phyloP scores from a whole-genome alignment of 2,329 filamentous ascomycete species.

The Curvularia lunata region DNA sequence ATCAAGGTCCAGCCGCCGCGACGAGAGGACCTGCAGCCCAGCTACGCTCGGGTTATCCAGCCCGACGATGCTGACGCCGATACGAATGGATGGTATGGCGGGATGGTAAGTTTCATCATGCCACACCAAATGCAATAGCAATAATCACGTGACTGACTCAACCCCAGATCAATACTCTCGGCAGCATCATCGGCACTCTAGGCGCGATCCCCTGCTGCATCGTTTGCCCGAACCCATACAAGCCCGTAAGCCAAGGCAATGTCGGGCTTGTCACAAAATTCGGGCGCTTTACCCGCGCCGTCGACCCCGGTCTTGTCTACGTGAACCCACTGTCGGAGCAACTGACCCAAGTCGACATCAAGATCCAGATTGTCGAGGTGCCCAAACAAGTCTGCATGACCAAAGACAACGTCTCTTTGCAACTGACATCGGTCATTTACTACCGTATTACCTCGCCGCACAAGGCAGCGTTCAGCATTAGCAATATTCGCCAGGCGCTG shows the following conservation, averaged over 20 bases:
- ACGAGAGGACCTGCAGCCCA: conserved; percentile 82
- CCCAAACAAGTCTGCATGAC: conserved; percentile 98
- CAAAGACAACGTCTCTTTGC: conserved; percentile 96
- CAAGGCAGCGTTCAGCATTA: conserved; percentile 96
- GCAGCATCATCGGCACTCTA: conserved; percentile 73
- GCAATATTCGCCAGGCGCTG: conserved; percentile 93
- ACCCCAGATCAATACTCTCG: conserved; percentile 71
- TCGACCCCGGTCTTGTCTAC: conserved; percentile 95
- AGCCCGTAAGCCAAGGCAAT: conserved; percentile 88
- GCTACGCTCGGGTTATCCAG: conserved; percentile 72
- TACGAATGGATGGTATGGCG: conserved; percentile 86
- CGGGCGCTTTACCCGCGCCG: conserved; percentile 90
- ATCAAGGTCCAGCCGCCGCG: conserved; percentile 77
- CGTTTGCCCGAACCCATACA: conserved; percentile 94
- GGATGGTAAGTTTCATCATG: conserved; percentile 61
- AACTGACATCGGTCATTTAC: conserved; percentile 97
- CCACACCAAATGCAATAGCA: neutral
- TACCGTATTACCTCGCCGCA: conserved; percentile 96
- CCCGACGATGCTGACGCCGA: conserved; percentile 69
- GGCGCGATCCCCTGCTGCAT: conserved; percentile 93
- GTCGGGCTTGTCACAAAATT: conserved; percentile 97
- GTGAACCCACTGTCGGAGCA: conserved; percentile 94
- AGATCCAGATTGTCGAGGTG: conserved; percentile 98
- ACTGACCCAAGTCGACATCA: conserved; percentile 93
- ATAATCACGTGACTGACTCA: neutral